Conservation (phyloP, 805 yeast species). For the Zygosaccharomyces gambellarensis region DNA sequence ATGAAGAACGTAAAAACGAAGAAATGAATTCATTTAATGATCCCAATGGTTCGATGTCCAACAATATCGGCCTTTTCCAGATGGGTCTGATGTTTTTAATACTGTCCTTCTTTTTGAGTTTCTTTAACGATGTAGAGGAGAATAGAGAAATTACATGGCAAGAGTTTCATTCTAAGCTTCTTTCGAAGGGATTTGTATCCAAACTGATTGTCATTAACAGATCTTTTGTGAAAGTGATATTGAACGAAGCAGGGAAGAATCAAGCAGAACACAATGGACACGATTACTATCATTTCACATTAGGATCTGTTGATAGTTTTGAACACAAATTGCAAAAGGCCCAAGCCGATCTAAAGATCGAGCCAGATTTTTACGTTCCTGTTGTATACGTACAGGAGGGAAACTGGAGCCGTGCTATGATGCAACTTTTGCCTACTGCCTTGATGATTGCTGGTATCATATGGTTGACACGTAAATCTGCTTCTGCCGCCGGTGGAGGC, state of each 20-base stretch:
- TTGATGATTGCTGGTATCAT: constrained; percentile 83
- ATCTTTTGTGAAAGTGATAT: constrained; percentile 63
- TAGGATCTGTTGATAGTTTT: constrained; percentile 86
- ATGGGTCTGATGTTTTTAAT: constrained; percentile 33
- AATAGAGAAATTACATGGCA: constrained; percentile 77
- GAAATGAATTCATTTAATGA: constrained; percentile 20
- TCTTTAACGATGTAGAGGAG: constrained; percentile 32
- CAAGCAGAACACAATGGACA: constrained; percentile 35
- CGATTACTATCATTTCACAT: constrained; percentile 54
- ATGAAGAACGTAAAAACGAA: constrained; percentile 13
- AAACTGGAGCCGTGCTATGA: constrained; percentile 53
- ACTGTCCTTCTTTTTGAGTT: constrained; percentile 30
- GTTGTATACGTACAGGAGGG: constrained; percentile 74
- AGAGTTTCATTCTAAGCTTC: constrained; percentile 71
- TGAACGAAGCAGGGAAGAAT: constrained; percentile 57
- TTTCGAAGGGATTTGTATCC: constrained; percentile 74
- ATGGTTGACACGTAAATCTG: constrained; percentile 68
- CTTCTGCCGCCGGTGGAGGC: constrained; percentile 42
- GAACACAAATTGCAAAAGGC: constrained; percentile 74
- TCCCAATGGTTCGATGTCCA: constrained; percentile 32
- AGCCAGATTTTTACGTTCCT: constrained; percentile 66
- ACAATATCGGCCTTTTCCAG: constrained; percentile 36
- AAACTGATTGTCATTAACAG: constrained; percentile 74
- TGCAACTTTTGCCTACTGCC: constrained; percentile 84
- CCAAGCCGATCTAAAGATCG: constrained; percentile 63